Evolutionary conservation across 371 early-diverging fungal genomes (phyloP).

Genomic region (Funneliformis caledonium): DNA sequence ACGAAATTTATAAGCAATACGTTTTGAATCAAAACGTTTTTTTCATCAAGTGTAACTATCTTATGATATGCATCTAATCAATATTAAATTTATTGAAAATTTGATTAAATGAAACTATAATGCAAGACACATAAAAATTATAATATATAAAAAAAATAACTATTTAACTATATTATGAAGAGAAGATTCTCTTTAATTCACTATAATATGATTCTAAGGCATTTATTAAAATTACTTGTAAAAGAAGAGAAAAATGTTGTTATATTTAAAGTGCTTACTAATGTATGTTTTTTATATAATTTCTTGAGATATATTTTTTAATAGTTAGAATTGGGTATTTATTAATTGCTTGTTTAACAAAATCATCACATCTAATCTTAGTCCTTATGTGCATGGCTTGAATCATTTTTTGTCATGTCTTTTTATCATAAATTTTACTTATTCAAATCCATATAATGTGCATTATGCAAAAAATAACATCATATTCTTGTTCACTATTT

Average conservation of each 20-base stretch:
- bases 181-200: no score
- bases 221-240: no score
- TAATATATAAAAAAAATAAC: conserved; percentile 6
- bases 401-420: background rate
- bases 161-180: background rate
- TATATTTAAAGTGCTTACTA: no score
- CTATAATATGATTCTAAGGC: no score
- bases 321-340: background rate
- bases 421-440: no score
- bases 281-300: no score
- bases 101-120: background rate
- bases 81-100: background rate
- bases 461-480: conserved; percentile 35
- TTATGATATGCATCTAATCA: conserved; percentile 3
- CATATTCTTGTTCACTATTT: no score
- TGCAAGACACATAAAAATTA: background rate
- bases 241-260: no score
- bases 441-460: conserved; percentile 41
- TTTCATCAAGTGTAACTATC: background rate
- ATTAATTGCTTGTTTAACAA: background rate
- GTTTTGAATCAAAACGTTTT: background rate
- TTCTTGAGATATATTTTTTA: no score
- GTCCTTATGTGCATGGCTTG: conserved; percentile 41
- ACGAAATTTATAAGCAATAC: no score
- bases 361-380: conserved; percentile 38